phyloP scores from a whole-genome alignment of 148 eudicot species.

The Talinum fruticosum region DNA sequence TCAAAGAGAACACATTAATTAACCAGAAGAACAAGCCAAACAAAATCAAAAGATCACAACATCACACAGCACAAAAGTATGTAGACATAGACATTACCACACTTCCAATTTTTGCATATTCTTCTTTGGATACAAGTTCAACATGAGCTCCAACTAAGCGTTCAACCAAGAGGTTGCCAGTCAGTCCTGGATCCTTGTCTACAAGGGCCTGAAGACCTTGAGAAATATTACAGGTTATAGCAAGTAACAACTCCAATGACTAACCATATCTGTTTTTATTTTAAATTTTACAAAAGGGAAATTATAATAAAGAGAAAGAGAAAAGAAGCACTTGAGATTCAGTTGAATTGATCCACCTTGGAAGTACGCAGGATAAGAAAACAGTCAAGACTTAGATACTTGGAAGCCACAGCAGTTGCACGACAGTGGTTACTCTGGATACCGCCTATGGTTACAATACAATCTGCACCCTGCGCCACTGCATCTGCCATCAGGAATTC shows the following conservation, averaged over 20 bases:
- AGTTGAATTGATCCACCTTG: conserved; percentile 48
- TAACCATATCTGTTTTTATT: neutral
- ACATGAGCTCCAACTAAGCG: conserved; percentile 98
- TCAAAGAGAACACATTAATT: neutral
- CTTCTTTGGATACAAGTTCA: conserved; percentile 95
- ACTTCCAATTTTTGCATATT: conserved; percentile 80
- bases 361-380: conserved; percentile 90
- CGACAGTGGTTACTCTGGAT: conserved; percentile 98
- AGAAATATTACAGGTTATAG: conserved; percentile 2
- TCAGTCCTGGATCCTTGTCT: conserved; percentile 91
- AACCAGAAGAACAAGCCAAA: neutral
- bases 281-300: neutral
- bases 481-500: conserved; percentile 98
- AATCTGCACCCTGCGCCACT: conserved; percentile 85
- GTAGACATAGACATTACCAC: conserved; percentile 44
- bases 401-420: conserved; percentile 96
- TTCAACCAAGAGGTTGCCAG: conserved; percentile 92
- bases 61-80: neutral
- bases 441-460: conserved; percentile 82
- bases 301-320: neutral
- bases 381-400: conserved; percentile 87
- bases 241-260: conserved; percentile 11
- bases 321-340: neutral
- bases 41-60: neutral
- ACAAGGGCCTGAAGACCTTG: conserved; percentile 55